These are phyloP conservation scores for Fusarium sp. DNA, from an alignment of 2,329 filamentous ascomycete genomes.

Conservation along the genomic window DNA sequence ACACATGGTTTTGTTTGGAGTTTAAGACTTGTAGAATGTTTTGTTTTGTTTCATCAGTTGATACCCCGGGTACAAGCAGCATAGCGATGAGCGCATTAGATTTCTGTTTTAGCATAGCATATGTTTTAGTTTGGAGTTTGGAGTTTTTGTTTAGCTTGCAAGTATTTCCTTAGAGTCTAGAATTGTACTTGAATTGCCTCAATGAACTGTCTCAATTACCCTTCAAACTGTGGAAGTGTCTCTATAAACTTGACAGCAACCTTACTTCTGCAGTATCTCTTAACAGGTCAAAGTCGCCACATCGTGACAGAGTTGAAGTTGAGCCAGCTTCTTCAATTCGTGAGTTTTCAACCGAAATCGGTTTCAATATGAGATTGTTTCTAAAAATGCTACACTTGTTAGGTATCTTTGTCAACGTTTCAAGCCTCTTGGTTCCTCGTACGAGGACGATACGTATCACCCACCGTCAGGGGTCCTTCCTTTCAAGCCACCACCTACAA, in stretches of 20 bases:
- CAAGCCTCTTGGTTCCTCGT: constrained; percentile 11
- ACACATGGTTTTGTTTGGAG: background rate
- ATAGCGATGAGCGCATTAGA: constrained; percentile 24
- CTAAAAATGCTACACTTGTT: background rate
- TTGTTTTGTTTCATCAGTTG: constrained; percentile 12
- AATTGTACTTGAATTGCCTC: background rate
- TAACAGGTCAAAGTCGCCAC: background rate
- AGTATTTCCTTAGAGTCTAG: background rate
- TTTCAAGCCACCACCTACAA: constrained; percentile 18
- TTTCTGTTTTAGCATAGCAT: constrained; percentile 6
- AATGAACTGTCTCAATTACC: background rate
- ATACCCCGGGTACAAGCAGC: constrained; percentile 17
- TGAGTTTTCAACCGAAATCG: background rate
- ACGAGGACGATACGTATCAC: background rate
- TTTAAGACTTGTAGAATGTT: background rate
- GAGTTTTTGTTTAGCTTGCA: constrained; percentile 5
- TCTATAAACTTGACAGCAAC: background rate
- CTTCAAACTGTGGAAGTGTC: background rate
- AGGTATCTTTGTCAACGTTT: background rate
- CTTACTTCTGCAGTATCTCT: background rate
- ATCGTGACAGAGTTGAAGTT: background rate
- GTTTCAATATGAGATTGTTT: background rate
- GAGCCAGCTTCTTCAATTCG: background rate
- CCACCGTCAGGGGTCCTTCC: background rate
- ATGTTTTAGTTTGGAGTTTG: background rate